A percentile compares a stretch with the other conserved stretches of the same genome.
Evolutionary conservation across 1,284 basidiomycete genomes (phyloP).

Genomic region (Pseudozyma hubeiensis): DNA sequence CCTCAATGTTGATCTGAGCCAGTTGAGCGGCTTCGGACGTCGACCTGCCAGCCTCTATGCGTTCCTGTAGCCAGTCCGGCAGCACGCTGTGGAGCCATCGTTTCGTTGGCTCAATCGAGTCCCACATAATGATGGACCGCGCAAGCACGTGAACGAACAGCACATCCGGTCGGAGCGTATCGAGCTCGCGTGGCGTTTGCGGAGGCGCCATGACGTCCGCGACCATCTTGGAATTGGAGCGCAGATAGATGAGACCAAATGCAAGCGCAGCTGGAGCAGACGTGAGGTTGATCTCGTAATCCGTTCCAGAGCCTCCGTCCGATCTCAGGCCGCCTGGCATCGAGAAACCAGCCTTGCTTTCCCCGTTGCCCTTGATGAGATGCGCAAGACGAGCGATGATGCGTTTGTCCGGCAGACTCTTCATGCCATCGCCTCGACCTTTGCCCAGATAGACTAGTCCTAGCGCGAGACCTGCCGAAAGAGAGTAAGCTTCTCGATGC

Average conservation of each 20-base stretch:
- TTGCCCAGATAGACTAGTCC: conserved; percentile 95
- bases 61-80: conserved; percentile 76
- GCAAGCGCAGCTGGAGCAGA: conserved; percentile 88
- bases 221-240: conserved; percentile 83
- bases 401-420: conserved; percentile 50
- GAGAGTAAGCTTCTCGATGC: conserved; percentile 85
- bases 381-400: conserved; percentile 53
- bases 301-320: conserved; percentile 4
- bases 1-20: conserved; percentile 61
- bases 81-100: conserved; percentile 84
- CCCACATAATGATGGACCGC: conserved; percentile 88
- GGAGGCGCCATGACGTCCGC: conserved; percentile 87
- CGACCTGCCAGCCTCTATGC: conserved; percentile 70
- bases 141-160: conserved; percentile 84
- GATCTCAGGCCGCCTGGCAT: neutral
- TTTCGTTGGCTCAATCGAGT: conserved; percentile 77
- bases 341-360: neutral
- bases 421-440: conserved; percentile 56
- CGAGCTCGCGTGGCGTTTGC: conserved; percentile 80
- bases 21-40: conserved; percentile 48
- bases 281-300: conserved; percentile 43
- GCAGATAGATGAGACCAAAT: conserved; percentile 90
- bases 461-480: conserved; percentile 87
- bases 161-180: conserved; percentile 87
- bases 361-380: conserved; percentile 35